phyloP scores from a whole-genome alignment of 169 alveolate genomes.

The Sarcocystis neurona region DNA sequence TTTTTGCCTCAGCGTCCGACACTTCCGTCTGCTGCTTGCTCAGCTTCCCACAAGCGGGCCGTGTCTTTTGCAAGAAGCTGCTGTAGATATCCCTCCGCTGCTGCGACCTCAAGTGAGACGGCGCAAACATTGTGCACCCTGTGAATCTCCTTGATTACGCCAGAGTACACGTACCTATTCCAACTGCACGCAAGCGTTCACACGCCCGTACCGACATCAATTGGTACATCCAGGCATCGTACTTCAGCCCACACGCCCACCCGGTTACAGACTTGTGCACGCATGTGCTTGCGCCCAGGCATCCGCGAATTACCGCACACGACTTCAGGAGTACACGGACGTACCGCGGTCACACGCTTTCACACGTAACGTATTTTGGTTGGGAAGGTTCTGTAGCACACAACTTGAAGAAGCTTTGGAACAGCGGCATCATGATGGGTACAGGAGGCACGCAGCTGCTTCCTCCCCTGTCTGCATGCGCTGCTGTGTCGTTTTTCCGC shows the following conservation, averaged over 20 bases:
- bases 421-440: too few relatives aligned
- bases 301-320: too few relatives aligned
- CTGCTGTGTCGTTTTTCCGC: neutral
- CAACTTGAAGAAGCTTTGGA: too few relatives aligned
- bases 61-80: conserved; percentile 45
- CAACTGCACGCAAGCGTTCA: neutral
- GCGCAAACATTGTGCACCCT: neutral
- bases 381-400: too few relatives aligned
- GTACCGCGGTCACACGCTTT: too few relatives aligned
- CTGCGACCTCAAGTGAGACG: conserved; percentile 53
- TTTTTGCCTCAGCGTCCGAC: conserved; percentile 24
- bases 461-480: neutral
- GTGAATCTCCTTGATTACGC: too few relatives aligned
- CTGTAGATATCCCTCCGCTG: conserved; percentile 48
- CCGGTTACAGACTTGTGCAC: too few relatives aligned
- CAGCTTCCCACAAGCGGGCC: conserved; percentile 51
- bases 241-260: too few relatives aligned
- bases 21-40: conserved; percentile 43
- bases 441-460: neutral
- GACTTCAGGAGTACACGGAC: too few relatives aligned
- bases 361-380: too few relatives aligned
- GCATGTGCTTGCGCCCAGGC: too few relatives aligned
- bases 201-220: neutral
- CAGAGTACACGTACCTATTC: neutral
- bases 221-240: too few relatives aligned